Conservation (phyloP, 768 basidiomycete genomes). For the Mycena capillaripes region DNA sequence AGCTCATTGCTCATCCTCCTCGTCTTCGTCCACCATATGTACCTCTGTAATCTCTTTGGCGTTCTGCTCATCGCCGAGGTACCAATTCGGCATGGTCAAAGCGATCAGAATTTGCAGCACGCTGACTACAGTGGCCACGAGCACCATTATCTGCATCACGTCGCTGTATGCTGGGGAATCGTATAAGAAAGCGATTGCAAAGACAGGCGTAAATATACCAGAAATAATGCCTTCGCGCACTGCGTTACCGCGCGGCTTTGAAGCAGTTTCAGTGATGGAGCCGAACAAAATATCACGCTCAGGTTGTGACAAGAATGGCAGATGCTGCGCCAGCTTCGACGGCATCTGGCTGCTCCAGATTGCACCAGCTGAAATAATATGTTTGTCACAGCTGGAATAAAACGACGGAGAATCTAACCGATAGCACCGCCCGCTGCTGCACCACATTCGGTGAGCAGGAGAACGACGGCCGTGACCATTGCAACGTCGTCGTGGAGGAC, state of each 20-base stretch:
- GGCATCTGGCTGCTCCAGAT: slow-evolving; percentile 82
- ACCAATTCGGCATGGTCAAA: slow-evolving; percentile 74
- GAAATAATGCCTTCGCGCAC: slow-evolving; percentile 75
- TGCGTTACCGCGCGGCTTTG: slow-evolving; percentile 65
- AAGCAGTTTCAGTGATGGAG: slow-evolving; percentile 65
- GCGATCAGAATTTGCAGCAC: slow-evolving; percentile 72
- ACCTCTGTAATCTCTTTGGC: slow-evolving; percentile 53
- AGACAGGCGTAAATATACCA: slow-evolving; percentile 46
- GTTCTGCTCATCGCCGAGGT: slow-evolving; percentile 80
- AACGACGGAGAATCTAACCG: slow-evolving; percentile 52
- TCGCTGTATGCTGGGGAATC: slow-evolving; percentile 61
- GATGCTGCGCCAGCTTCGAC: slow-evolving; percentile 63
- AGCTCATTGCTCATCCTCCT: neutral
- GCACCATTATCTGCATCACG: slow-evolving; percentile 69
- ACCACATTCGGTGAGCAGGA: slow-evolving; percentile 80
- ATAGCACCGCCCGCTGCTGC: slow-evolving; percentile 75
- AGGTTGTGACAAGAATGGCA: slow-evolving; percentile 62
- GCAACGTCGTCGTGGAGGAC: slow-evolving; percentile 78
- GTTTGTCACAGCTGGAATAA: neutral
- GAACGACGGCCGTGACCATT: slow-evolving; percentile 74
- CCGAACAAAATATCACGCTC: slow-evolving; percentile 65
- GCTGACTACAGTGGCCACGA: slow-evolving; percentile 65
- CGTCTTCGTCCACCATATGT: neutral
- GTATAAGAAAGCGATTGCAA: neutral
- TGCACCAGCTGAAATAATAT: slow-evolving; percentile 61